These are phyloP conservation scores for Pseudopyricularia javanii DNA, from an alignment of 2,329 filamentous ascomycete genomes.

Conservation along the genomic window DNA sequence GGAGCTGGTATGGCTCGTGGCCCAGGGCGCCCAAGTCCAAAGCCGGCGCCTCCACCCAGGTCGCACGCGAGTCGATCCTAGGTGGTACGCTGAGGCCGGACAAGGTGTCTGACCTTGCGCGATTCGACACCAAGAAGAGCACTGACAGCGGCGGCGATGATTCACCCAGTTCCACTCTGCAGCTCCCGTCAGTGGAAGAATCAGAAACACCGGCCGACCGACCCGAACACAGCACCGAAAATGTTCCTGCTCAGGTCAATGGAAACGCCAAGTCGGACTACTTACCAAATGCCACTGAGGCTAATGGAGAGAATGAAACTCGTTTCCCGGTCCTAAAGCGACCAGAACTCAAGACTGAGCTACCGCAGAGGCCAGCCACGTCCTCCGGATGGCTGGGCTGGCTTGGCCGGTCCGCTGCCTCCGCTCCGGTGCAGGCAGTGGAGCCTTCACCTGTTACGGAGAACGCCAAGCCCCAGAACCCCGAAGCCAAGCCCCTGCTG, in stretches of 20 bases:
- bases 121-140: constrained; percentile 33
- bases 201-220: neutral
- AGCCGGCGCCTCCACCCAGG: constrained; percentile 44
- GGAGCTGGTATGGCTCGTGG: constrained; percentile 54
- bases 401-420: constrained; percentile 23
- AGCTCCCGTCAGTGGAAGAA: neutral
- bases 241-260: neutral
- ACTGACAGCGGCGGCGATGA: constrained; percentile 7
- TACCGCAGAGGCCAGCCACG: constrained; percentile 10
- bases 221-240: neutral
- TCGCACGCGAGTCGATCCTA: constrained; percentile 48
- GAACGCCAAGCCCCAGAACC: neutral
- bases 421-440: constrained; percentile 6
- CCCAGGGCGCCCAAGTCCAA: constrained; percentile 33
- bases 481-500: neutral
- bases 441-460: constrained; percentile 5
- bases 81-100: constrained; percentile 38
- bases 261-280: neutral
- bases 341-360: constrained; percentile 4
- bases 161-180: neutral
- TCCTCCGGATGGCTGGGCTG: constrained; percentile 44
- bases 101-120: constrained; percentile 34
- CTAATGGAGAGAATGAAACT: neutral
- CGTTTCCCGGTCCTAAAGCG: neutral
- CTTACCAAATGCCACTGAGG: neutral